Evolutionary conservation across 768 basidiomycete species (phyloP), one percentile per base, ranked within the genome.

Genomic region (Trametopsis cervina): DNA sequence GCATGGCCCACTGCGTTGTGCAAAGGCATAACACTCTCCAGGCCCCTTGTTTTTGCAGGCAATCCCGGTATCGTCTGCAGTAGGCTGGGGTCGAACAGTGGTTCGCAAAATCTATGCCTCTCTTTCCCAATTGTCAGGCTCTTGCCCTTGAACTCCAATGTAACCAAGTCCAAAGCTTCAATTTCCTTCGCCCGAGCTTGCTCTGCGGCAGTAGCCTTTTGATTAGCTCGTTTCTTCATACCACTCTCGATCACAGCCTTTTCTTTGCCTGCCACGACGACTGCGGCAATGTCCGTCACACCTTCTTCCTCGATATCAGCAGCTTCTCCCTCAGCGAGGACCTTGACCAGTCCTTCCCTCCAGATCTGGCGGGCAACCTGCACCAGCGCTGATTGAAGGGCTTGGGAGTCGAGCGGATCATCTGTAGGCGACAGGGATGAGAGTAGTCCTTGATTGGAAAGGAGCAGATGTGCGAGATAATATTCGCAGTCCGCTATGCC

Each of bases 201-300:
- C 62, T 86, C 89, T 10, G 84, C 87, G 33, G 84, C 89, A 41
- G 79, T 78, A 21, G 81, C 84, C 53, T 81, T 85, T 24, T 77
- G 80, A 6, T 73, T 82, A 21, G 77, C 75, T 54, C 83, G 83
- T 61, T 84, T 86, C 68, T 86, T 89, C 69, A 83, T 84, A 17
- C 81, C 85, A 52, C 79, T 81, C 63, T 92, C 89, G 51, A 94
- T 92, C 26, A 93, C 79, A 0, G 89, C 87, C 55, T 84, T 81
- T 65, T 93, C 92, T 60, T 85, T 88, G n/a, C 92, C 92, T 6
- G 89, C 88, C 25, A 91, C 87, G 38, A 95, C 72, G 40, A 89
- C 81, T 6, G 93, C 89, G 4, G 92, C 92, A 49, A 94, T 90
- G 61, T 95, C 89, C 15, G 87, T 89, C 21, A 90, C 70, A 3